Base-by-base conservation (phyloP, 371 early-diverging fungal genomes). In the Lichtheimia ornata region DNA sequence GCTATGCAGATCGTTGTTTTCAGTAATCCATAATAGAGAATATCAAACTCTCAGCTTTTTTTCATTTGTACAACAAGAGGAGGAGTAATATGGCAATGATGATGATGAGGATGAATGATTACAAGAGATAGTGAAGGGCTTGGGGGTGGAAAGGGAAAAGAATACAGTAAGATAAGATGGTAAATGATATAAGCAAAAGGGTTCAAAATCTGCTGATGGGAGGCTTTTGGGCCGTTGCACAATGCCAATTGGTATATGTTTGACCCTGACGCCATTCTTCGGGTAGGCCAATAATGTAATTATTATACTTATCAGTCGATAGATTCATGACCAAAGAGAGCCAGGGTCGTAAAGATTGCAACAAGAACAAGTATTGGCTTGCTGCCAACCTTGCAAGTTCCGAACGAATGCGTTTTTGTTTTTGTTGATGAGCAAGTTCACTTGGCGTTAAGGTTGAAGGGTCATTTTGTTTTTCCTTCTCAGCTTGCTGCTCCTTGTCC, bases 1-100 rank as follows among this genome's bases (percentile, higher is more conserved):
- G 86, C 84, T 5, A 73, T 81, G 76, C 62, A 77, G 40, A 58
- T 76, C 64, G 60, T 79, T 44, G 69, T 78, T 18, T 84, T 71
- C 28, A 71, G 53, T 52, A 25, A 40, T 15, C 27, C 53, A 52
- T 20, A 20, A 27, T 27, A 35, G 54, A 54, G 35, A 54, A 54
- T 27, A 11, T 40, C 54, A 54, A 54, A 40, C 54, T 35, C 40
- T 17, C 54, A 18, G 20, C n/a, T 28, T 51, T 30, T 47, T 17
- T 47, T 47, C n/a, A 18, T 47, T 54, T 54, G 27, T 54, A 54
- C 40, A 54, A 27, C 18, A 54, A 30, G 54, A 40, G 30, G 54
- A 40, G 30, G 14, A 15, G 14, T 15, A 35, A 40, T 15, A 17
- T 35, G 54, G 1, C 27, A 54, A 5, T 22, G 40, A n/a, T 4